phyloP scores from a whole-genome alignment of 1,284 basidiomycete species.

The Cutaneotrichosporon mucoides region DNA sequence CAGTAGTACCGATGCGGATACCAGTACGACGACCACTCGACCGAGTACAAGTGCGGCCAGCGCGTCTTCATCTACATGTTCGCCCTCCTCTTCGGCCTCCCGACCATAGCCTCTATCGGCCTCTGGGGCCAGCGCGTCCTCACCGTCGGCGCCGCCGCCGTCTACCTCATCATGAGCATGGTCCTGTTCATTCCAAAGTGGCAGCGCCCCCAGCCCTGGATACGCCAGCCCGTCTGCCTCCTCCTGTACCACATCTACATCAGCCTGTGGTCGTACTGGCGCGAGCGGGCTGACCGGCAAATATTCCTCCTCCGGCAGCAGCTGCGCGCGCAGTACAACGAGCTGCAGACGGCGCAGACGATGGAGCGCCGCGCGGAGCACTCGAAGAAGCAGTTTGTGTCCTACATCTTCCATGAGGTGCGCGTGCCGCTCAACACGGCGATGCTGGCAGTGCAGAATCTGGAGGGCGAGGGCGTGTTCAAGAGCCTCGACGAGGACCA shows the following conservation, averaged over 20 bases:
- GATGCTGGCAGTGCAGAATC: slow-evolving; percentile 80
- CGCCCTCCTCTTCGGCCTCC: slow-evolving; percentile 53
- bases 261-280: slow-evolving; percentile 41
- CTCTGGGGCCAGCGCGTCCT: slow-evolving; percentile 64
- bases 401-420: slow-evolving; percentile 64
- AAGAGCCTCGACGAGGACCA: slow-evolving; percentile 36
- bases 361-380: slow-evolving; percentile 75
- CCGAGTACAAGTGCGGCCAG: not conserved
- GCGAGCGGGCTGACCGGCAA: slow-evolving; percentile 57
- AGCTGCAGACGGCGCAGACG: slow-evolving; percentile 77
- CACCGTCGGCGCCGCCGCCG: slow-evolving; percentile 59
- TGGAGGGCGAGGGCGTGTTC: slow-evolving; percentile 60
- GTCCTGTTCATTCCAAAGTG: not conserved
- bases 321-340: slow-evolving; percentile 67
- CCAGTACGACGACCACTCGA: not conserved
- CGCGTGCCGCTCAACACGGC: slow-evolving; percentile 89
- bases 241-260: slow-evolving; percentile 49
- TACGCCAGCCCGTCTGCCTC: not conserved
- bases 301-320: slow-evolving; percentile 62
- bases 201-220: not conserved
- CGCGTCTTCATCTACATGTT: slow-evolving; percentile 9
- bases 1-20: not conserved
- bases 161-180: slow-evolving; percentile 52
- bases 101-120: slow-evolving; percentile 72
- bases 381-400: slow-evolving; percentile 71